Conservation (phyloP, 805 yeast genomes). For the Candida ficus region DNA sequence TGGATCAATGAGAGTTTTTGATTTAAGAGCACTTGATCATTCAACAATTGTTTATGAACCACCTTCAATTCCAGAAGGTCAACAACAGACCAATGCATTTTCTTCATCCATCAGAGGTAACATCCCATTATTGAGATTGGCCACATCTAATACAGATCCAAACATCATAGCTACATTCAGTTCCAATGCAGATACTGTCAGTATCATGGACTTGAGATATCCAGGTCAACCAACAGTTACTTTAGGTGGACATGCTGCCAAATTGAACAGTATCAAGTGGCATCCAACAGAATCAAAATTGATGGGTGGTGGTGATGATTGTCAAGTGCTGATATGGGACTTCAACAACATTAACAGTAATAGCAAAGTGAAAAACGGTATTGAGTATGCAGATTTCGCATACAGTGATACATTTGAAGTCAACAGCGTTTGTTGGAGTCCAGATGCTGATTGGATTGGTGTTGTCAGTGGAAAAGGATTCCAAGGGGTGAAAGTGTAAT, state of each 20-base stretch:
- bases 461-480: conserved; percentile 36
- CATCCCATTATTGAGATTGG: conserved; percentile 58
- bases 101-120: conserved; percentile 9
- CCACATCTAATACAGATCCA: conserved; percentile 74
- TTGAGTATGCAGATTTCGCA: conserved; percentile 34
- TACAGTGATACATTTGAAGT: conserved; percentile 66
- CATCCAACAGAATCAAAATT: conserved; percentile 69
- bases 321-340: conserved; percentile 72
- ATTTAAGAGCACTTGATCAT: conserved; percentile 82
- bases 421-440: conserved; percentile 72
- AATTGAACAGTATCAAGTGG: conserved; percentile 77
- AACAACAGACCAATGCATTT: neutral
- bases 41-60: conserved; percentile 93
- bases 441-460: conserved; percentile 77
- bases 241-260: conserved; percentile 60
- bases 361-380: neutral
- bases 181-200: conserved; percentile 57
- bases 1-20: conserved; percentile 91
- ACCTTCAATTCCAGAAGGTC: conserved; percentile 19
- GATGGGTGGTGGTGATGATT: conserved; percentile 63
- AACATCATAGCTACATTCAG: conserved; percentile 83
- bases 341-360: conserved; percentile 19
- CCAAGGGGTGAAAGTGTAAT: conserved; percentile 26
- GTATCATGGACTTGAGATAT: conserved; percentile 76
- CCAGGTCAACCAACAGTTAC: conserved; percentile 79